A percentile compares a stretch with the other conserved stretches of the same genome.
phyloP scores from a whole-genome alignment of 2,329 filamentous ascomycete species.

The Colletotrichum scovillei region DNA sequence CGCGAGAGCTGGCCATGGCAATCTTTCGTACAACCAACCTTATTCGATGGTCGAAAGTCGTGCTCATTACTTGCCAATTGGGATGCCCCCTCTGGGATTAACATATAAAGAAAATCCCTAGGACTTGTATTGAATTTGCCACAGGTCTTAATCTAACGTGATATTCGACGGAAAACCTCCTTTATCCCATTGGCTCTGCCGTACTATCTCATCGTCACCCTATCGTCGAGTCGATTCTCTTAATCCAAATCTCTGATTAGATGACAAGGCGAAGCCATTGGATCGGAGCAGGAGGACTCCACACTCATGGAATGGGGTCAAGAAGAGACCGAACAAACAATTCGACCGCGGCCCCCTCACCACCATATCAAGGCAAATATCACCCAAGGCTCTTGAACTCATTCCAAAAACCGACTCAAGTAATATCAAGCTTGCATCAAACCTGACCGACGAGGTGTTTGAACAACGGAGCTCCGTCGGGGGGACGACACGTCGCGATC shows the following conservation, averaged over 20 bases:
- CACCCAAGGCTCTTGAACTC: no score
- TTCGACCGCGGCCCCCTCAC: no score
- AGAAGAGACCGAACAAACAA: no score
- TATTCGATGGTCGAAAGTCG: not conserved
- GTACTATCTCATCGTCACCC: not conserved
- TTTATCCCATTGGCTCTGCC: no score
- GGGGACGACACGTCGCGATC: not conserved
- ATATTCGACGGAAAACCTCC: not conserved
- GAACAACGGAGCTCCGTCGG: not conserved
- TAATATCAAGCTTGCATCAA: not conserved
- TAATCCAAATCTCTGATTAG: not conserved
- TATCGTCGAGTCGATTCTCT: not conserved
- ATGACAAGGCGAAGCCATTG: not conserved
- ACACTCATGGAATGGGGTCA: no score
- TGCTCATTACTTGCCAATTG: not conserved
- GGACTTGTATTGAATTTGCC: not conserved
- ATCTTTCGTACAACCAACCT: not conserved
- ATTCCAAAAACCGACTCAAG: no score
- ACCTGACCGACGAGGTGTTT: not conserved
- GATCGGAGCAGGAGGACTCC: no score
- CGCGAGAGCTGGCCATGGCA: no score
- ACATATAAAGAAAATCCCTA: not conserved
- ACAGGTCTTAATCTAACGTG: not conserved
- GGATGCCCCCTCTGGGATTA: no score
- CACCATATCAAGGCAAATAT: no score